Evolutionary conservation across 768 basidiomycete genomes (phyloP).

Genomic region (Boletus rubropictus): DNA sequence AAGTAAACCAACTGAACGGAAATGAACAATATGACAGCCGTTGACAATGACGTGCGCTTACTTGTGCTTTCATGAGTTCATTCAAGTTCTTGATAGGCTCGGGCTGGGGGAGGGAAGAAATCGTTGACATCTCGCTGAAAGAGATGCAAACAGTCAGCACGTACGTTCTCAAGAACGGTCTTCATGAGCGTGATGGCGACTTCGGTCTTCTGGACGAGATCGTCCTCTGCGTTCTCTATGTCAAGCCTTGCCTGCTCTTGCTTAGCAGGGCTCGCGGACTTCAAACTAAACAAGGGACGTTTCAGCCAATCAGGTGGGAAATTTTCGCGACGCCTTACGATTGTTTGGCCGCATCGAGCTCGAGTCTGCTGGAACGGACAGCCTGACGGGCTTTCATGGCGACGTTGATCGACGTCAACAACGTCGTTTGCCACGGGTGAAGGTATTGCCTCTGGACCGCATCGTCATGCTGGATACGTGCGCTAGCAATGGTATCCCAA

Average conservation of each 20-base stretch:
- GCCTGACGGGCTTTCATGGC: slow-evolving; percentile 91
- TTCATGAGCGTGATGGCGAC: slow-evolving; percentile 96
- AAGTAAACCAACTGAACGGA: slow-evolving; percentile 58
- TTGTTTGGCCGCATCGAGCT: slow-evolving; percentile 89
- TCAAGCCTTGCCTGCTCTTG: slow-evolving; percentile 92
- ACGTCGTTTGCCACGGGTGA: slow-evolving; percentile 81
- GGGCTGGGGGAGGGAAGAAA: slow-evolving; percentile 49
- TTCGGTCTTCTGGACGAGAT: slow-evolving; percentile 96
- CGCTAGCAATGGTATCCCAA: slow-evolving; percentile 78
- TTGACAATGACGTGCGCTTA: slow-evolving; percentile 20
- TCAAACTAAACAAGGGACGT: slow-evolving; percentile 49
- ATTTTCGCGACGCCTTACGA: slow-evolving; percentile 42
- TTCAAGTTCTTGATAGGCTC: slow-evolving; percentile 94
- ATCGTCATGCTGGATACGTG: slow-evolving; percentile 75
- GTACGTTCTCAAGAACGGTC: slow-evolving; percentile 94
- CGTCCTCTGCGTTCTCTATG: slow-evolving; percentile 91
- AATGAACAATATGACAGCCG: slow-evolving; percentile 2
- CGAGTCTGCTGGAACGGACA: slow-evolving; percentile 71
- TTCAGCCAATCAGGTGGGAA: background rate
- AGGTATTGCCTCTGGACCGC: slow-evolving; percentile 63
- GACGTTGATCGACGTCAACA: slow-evolving; percentile 76
- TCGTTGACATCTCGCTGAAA: background rate
- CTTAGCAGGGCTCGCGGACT: slow-evolving; percentile 64
- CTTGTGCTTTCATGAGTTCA: slow-evolving; percentile 87
- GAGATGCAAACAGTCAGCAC: slow-evolving; percentile 23